These are phyloP conservation scores for Skeletonema potamos DNA, from an alignment of 108 stramenopile species.

Conservation along the genomic window DNA sequence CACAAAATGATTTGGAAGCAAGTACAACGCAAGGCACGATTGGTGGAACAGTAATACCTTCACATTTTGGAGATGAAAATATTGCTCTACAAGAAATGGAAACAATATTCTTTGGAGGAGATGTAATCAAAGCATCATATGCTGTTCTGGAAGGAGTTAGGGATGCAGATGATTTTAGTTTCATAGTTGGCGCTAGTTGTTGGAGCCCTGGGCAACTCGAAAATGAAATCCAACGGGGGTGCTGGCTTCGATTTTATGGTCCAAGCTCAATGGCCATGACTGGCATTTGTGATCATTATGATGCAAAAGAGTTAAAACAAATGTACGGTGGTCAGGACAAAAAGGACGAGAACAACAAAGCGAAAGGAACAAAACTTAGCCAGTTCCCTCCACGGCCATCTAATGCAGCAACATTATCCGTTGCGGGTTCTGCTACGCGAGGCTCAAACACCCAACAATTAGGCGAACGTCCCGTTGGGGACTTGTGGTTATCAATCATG, in stretches of 20 bases:
- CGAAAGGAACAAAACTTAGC: constrained; percentile 15
- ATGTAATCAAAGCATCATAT: constrained; percentile 67
- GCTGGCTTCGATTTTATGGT: constrained; percentile 75
- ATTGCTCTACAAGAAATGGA: constrained; percentile 27
- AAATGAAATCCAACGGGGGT: constrained; percentile 76
- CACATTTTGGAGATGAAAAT: constrained; percentile 2
- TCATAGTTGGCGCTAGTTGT: constrained; percentile 75
- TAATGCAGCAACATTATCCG: constrained; percentile 9
- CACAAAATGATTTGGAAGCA: background rate
- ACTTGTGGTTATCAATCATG: constrained; percentile 85
- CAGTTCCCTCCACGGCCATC: constrained; percentile 42
- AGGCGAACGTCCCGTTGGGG: constrained; percentile 44
- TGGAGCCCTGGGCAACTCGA: constrained; percentile 80
- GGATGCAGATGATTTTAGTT: constrained; percentile 69
- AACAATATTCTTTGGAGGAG: constrained; percentile 65
- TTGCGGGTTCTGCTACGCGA: constrained; percentile 2
- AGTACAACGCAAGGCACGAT: constrained; percentile 1
- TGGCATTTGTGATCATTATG: constrained; percentile 63
- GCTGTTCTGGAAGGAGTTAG: constrained; percentile 56
- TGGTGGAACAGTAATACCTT: constrained; percentile 66
- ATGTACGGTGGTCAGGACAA: background rate
- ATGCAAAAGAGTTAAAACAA: constrained; percentile 6
- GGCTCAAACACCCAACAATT: constrained; percentile 12
- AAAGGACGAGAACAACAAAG: background rate
- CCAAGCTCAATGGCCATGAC: constrained; percentile 69